Evolutionary conservation across 208 protist species (phyloP), one percentile per base, ranked within the genome.

Genomic region (Trypanosoma platydactyli): DNA sequence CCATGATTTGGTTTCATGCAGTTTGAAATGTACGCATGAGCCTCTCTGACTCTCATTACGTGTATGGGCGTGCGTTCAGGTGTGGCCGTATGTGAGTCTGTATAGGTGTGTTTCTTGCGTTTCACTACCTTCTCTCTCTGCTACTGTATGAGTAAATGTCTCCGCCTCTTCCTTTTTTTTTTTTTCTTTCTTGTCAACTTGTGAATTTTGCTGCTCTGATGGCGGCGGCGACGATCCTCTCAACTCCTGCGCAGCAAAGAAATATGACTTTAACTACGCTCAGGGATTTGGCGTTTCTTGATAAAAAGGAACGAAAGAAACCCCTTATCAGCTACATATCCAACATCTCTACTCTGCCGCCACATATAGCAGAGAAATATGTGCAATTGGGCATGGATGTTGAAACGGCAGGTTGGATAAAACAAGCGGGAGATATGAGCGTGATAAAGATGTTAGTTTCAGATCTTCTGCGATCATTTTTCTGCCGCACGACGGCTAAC

Each of bases 401-500:
- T 7, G 89, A 87, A 48, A 91, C 89, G 5, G 61, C 30, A 29
- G 60, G 63, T 15, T 94, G 87, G 59, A 62, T 94, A 20, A 42
- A 58, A 44, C 25, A 61, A 3, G 64, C 72, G 1, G 77, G 68
- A 7, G 66, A 89, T 35, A 35, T 81, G 20, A 84, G 64, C 29
- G n/a, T 81, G 40, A 45, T 49, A 53, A 81, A 77, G 52, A 40
- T 86, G 16, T 41, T 89, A 24, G 0, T 86, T 12, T 61, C 76
- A 0, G 68, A 84, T 40, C 33, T 86, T 5, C 65, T 94, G 33
- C 66, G 67, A 27, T 30, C 64, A 41, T 80, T 86, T 51, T 24
- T 90, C n/a, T 95, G 86, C 5, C 83, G 77, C 50, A 95, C 89
- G 45, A 89, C 86, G 0, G 75, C 86, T 0, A 90, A 93, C 57